These are phyloP conservation scores for Trametes maxima DNA, from an alignment of 768 basidiomycete genomes.

Conservation along the genomic window DNA sequence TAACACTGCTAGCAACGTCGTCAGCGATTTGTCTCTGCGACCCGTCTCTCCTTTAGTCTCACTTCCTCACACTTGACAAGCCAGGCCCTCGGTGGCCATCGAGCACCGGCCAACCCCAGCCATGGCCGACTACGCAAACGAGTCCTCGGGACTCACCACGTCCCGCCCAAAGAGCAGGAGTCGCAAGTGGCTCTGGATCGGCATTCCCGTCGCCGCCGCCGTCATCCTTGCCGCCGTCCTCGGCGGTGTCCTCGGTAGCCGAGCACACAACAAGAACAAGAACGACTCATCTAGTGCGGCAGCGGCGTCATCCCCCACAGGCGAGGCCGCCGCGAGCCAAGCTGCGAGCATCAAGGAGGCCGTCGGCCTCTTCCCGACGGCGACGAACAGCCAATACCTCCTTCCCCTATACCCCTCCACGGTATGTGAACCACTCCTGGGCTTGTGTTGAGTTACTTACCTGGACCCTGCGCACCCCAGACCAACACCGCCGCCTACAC, in stretches of 20 bases:
- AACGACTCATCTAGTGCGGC: background rate
- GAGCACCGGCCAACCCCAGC: slow-evolving; percentile 36
- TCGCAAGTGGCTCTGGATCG: slow-evolving; percentile 77
- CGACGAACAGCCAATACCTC: slow-evolving; percentile 77
- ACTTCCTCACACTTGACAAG: background rate
- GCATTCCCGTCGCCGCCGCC: slow-evolving; percentile 65
- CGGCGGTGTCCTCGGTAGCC: slow-evolving; percentile 80
- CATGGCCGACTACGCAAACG: slow-evolving; percentile 66
- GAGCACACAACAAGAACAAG: slow-evolving; percentile 46
- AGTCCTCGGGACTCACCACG: slow-evolving; percentile 69
- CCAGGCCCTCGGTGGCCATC: slow-evolving; percentile 14
- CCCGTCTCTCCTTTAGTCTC: slow-evolving; percentile 18
- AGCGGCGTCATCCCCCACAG: slow-evolving; percentile 8
- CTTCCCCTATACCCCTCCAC: slow-evolving; percentile 87
- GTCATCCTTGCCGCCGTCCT: slow-evolving; percentile 68
- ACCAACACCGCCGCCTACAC: slow-evolving; percentile 76
- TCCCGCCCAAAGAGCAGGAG: slow-evolving; percentile 54
- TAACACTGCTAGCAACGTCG: background rate
- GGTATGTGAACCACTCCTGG: slow-evolving; percentile 49
- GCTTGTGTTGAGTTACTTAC: background rate
- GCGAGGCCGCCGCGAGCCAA: slow-evolving; percentile 19
- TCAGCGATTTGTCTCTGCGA: slow-evolving; percentile 4
- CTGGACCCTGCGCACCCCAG: slow-evolving; percentile 38
- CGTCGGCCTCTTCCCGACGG: slow-evolving; percentile 71
- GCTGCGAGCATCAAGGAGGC: slow-evolving; percentile 47